phyloP scores from a whole-genome alignment of 805 yeast genomes.

The Metschnikowia kunwiensis region DNA sequence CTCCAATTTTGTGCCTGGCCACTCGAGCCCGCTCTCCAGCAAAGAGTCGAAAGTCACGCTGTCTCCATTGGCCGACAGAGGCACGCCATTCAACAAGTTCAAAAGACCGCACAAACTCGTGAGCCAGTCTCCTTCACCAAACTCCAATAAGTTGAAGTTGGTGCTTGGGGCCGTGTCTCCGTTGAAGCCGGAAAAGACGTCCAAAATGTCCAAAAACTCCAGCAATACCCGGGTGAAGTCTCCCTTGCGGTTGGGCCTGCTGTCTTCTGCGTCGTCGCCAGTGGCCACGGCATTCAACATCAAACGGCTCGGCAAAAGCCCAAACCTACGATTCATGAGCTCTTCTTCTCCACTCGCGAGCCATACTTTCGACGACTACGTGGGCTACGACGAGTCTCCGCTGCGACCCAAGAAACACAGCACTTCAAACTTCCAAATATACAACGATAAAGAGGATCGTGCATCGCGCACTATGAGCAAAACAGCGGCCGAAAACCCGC shows the following conservation, averaged over 20 bases:
- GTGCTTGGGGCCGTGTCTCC: constrained; percentile 14
- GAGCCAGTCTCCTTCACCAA: constrained; percentile 44
- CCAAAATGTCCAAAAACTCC: constrained; percentile 36
- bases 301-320: constrained; percentile 15
- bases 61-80: constrained; percentile 14
- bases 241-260: constrained; percentile 21
- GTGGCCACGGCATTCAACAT: constrained; percentile 13
- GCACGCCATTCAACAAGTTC: constrained; percentile 28
- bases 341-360: constrained; percentile 18
- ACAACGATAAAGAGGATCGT: constrained; percentile 12
- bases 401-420: constrained; percentile 15
- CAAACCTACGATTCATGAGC: constrained; percentile 15
- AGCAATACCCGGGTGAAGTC: constrained; percentile 33
- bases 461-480: constrained; percentile 1
- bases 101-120: constrained; percentile 44
- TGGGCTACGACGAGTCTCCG: constrained; percentile 17
- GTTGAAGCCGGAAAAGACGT: constrained; percentile 11
- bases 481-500: neutral
- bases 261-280: constrained; percentile 14
- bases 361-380: constrained; percentile 15
- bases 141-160: constrained; percentile 17
- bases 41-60: constrained; percentile 14
- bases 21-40: constrained; percentile 14
- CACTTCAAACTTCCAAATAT: constrained; percentile 13
- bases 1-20: constrained; percentile 21